A percentile compares a stretch with the other conserved stretches of the same genome.
phyloP scores from a whole-genome alignment of 371 early-diverging fungal species.

The Mucor indicus region DNA sequence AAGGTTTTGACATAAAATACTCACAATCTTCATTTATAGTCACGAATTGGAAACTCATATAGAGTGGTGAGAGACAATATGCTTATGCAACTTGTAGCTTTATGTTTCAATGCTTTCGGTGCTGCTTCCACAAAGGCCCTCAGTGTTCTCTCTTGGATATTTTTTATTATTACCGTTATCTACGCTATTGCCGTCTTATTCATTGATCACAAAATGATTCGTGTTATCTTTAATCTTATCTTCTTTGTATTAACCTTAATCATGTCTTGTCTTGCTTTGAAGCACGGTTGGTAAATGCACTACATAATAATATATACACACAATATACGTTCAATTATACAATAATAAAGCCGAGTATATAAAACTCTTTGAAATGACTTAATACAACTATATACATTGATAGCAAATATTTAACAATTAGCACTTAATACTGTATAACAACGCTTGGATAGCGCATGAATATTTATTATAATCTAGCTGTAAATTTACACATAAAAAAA shows the following conservation, averaged over 20 bases:
- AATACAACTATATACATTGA: too few relatives aligned
- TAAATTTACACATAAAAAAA: too few relatives aligned
- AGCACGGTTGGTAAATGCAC: slow-evolving; percentile 10
- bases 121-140: slow-evolving; percentile 5
- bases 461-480: too few relatives aligned
- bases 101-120: slow-evolving; percentile 4
- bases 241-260: slow-evolving; percentile 11
- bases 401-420: too few relatives aligned
- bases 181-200: slow-evolving; percentile 1
- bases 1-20: too few relatives aligned
- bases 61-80: slow-evolving; percentile 1
- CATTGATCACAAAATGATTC: slow-evolving; percentile 3
- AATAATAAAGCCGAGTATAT: too few relatives aligned
- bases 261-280: slow-evolving; percentile 5
- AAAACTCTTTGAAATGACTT: too few relatives aligned
- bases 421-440: too few relatives aligned
- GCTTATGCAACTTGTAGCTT: not conserved
- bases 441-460: too few relatives aligned
- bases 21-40: not conserved
- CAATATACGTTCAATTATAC: too few relatives aligned
- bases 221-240: not conserved
- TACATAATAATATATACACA: not conserved
- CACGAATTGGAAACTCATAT: not conserved
- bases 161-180: slow-evolving; percentile 2
- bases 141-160: slow-evolving; percentile 6